Evolutionary conservation across 1,139 yeast species (phyloP).

Genomic region (Debaryomyces coudertii): DNA sequence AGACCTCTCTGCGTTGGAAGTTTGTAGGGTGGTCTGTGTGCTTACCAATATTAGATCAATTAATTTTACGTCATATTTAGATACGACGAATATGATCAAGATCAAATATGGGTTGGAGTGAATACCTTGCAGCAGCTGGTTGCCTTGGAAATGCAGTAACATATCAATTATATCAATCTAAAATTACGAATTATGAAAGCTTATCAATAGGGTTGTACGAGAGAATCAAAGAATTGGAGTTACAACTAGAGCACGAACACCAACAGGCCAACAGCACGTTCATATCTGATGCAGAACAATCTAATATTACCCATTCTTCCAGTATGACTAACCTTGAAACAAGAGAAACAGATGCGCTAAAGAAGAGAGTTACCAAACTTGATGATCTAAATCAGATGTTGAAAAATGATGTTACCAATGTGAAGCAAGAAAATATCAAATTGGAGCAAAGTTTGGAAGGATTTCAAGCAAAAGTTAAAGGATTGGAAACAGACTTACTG

Average conservation of each 20-base stretch:
- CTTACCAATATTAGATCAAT: not conserved
- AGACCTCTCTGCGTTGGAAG: not conserved
- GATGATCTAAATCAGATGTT: not conserved
- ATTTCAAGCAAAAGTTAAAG: not conserved
- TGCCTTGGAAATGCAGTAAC: conserved; percentile 28
- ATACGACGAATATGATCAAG: not conserved
- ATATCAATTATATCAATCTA: conserved; percentile 31
- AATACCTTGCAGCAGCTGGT: conserved; percentile 27
- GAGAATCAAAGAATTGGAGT: conserved; percentile 10
- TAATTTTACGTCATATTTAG: conserved; percentile 11
- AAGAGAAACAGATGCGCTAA: conserved; percentile 14
- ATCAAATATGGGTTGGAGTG: conserved; percentile 3
- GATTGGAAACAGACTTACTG: conserved; percentile 10
- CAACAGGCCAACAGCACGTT: not conserved
- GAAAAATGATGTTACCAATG: not conserved
- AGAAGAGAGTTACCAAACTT: conserved; percentile 9
- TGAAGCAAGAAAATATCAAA: not conserved
- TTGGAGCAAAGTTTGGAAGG: not conserved
- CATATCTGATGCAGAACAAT: not conserved
- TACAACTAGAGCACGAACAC: not conserved
- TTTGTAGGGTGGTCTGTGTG: not conserved
- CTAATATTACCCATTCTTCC: not conserved
- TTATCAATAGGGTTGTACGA: conserved; percentile 18
- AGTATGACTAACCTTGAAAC: conserved; percentile 4
- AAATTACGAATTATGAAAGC: conserved; percentile 25